A percentile compares a stretch with the other conserved stretches of the same genome.
Evolutionary conservation across 768 basidiomycete genomes (phyloP).

Genomic region (Trichaptum fuscoviolaceum): DNA sequence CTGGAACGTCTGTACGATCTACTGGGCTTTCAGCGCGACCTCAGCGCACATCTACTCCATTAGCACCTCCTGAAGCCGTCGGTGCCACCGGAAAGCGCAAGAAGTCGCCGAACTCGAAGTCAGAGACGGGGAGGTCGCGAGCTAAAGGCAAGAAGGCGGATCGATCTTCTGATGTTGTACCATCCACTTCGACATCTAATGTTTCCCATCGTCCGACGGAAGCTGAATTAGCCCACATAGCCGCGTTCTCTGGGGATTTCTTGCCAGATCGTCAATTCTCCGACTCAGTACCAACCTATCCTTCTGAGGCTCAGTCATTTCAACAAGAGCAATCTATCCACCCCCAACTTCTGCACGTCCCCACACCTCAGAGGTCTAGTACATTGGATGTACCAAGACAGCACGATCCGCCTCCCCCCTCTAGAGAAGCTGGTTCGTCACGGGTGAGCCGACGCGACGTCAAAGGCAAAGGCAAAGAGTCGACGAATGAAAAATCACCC

Average conservation of each 20-base stretch:
- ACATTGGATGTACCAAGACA: neutral
- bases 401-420: neutral
- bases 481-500: neutral
- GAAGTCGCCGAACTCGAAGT: neutral
- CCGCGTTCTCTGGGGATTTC: neutral
- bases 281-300: neutral
- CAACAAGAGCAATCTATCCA: neutral
- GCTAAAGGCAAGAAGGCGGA: neutral
- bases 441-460: conserved; percentile 1
- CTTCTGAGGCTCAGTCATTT: neutral
- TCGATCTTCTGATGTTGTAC: no score
- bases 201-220: neutral
- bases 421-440: neutral
- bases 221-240: neutral
- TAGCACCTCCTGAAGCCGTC: neutral
- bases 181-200: neutral
- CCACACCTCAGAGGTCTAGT: neutral
- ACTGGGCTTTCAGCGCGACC: neutral
- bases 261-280: neutral
- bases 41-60: neutral
- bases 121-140: neutral
- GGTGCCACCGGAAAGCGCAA: neutral
- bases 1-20: neutral
- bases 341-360: neutral
- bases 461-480: conserved; percentile 7